A percentile compares a stretch with the other conserved stretches of the same genome.
Conservation (phyloP, 225 moss, liverwort and hornwort species). For the Antitrichia curtipendula region DNA sequence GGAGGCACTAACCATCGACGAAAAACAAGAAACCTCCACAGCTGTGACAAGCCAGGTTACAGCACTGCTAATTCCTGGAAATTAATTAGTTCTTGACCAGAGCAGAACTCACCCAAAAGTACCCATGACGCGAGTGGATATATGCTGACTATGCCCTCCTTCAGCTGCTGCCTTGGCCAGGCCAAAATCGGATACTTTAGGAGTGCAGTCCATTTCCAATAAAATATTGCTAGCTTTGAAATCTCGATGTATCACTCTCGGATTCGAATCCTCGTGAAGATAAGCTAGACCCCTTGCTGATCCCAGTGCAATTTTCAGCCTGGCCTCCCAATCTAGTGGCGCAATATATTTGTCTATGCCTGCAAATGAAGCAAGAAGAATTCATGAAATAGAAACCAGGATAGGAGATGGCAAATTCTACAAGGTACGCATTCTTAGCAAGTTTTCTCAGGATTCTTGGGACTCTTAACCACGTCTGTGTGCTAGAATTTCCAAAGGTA, state of each 20-base stretch:
- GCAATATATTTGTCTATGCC: constrained; percentile 26
- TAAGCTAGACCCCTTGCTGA: constrained; percentile 50
- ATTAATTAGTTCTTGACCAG: neutral
- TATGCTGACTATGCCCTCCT: constrained; percentile 37
- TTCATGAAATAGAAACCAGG: neutral
- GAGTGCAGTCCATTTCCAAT: constrained; percentile 41
- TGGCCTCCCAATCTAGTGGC: constrained; percentile 40
- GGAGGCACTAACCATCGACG: neutral
- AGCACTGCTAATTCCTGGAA: neutral
- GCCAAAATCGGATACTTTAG: constrained; percentile 57
- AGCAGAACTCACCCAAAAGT: constrained; percentile 36
- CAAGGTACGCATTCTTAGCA: neutral
- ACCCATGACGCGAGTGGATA: constrained; percentile 46
- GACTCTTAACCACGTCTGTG: neutral
- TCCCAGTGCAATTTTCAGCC: constrained; percentile 54
- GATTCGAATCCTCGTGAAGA: constrained; percentile 51
- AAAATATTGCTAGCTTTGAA: constrained; percentile 51
- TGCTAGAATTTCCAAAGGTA: neutral
- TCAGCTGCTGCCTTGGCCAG: constrained; percentile 46
- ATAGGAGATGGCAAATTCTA: neutral
- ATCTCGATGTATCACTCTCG: constrained; percentile 45
- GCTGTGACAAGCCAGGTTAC: neutral
- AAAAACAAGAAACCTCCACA: neutral
- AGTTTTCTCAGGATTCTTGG: neutral
- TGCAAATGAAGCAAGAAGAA: neutral